Conservation (phyloP, 2,329 filamentous ascomycete species). For the Pleoardoris graminearum region DNA sequence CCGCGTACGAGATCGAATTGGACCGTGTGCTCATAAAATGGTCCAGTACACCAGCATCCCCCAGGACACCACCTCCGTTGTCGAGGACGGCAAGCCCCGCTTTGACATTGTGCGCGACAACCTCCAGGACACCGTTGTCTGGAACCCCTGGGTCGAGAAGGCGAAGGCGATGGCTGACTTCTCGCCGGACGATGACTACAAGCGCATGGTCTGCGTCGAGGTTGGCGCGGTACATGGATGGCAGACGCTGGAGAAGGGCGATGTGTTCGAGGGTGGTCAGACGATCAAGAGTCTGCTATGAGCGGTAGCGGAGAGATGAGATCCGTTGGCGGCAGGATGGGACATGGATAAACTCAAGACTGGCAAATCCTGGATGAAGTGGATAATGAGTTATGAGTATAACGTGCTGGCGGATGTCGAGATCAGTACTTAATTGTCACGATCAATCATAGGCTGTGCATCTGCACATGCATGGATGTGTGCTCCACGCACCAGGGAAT, state of each 20-base stretch:
- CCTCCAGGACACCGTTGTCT: conserved; percentile 85
- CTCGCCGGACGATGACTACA: conserved; percentile 83
- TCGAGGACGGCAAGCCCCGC: conserved; percentile 64
- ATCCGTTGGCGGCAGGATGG: background rate
- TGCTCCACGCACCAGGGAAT: too few relatives aligned
- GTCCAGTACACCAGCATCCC: conserved; percentile 65
- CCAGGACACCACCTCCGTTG: conserved; percentile 65
- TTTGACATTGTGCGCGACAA: conserved; percentile 83
- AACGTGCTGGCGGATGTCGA: background rate
- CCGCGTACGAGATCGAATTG: background rate
- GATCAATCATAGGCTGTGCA: too few relatives aligned
- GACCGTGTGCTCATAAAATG: background rate
- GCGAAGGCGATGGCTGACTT: conserved; percentile 83
- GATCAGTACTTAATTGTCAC: background rate
- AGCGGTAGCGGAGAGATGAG: background rate
- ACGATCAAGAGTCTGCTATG: conserved; percentile 53
- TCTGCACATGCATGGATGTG: too few relatives aligned
- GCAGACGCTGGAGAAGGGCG: conserved; percentile 81
- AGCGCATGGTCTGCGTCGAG: conserved; percentile 93
- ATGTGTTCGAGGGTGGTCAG: conserved; percentile 67
- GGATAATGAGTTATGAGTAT: conserved; percentile 3
- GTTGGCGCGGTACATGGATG: conserved; percentile 81
- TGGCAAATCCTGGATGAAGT: too few relatives aligned
- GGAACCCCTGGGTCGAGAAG: conserved; percentile 96
- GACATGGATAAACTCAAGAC: background rate